Evolutionary conservation across 2,329 filamentous ascomycete genomes (phyloP).

Genomic region (Alternaria burnsii): DNA sequence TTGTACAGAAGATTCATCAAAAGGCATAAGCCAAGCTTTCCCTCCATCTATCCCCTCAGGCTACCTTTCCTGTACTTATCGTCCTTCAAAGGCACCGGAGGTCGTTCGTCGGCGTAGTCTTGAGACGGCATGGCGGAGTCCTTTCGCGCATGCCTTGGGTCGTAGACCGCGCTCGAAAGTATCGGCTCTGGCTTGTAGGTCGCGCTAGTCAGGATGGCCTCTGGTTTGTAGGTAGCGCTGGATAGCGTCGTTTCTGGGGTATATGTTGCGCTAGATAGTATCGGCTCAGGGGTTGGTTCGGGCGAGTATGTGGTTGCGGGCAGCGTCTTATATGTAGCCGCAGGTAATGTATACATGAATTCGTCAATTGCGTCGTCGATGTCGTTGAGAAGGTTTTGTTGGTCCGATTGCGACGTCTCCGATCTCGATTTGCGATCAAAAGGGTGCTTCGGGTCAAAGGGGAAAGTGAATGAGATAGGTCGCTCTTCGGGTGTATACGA

Average conservation of each 20-base stretch:
- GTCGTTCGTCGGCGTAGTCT: conserved; percentile 8
- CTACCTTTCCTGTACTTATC: conserved; percentile 19
- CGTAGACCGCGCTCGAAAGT: conserved; percentile 17
- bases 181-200: conserved; percentile 17
- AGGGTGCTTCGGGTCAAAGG: conserved; percentile 20
- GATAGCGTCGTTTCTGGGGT: conserved; percentile 8
- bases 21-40: background rate
- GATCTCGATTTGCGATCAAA: conserved; percentile 26
- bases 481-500: conserved; percentile 25
- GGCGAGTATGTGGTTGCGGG: conserved; percentile 27
- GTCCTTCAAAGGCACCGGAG: conserved; percentile 15
- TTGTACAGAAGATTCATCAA: background rate
- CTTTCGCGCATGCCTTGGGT: conserved; percentile 25
- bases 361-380: conserved; percentile 40
- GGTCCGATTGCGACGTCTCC: conserved; percentile 14
- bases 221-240: conserved; percentile 20
- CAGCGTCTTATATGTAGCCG: conserved; percentile 21
- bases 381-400: conserved; percentile 30
- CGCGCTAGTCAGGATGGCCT: conserved; percentile 14
- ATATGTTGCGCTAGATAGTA: conserved; percentile 20
- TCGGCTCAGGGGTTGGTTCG: background rate
- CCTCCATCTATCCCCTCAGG: conserved; percentile 1
- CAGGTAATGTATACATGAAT: conserved; percentile 29
- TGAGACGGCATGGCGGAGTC: conserved; percentile 32
- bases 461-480: conserved; percentile 27